Base-by-base conservation (phyloP, 1,284 basidiomycete species). In the Puccinia hordei region DNA sequence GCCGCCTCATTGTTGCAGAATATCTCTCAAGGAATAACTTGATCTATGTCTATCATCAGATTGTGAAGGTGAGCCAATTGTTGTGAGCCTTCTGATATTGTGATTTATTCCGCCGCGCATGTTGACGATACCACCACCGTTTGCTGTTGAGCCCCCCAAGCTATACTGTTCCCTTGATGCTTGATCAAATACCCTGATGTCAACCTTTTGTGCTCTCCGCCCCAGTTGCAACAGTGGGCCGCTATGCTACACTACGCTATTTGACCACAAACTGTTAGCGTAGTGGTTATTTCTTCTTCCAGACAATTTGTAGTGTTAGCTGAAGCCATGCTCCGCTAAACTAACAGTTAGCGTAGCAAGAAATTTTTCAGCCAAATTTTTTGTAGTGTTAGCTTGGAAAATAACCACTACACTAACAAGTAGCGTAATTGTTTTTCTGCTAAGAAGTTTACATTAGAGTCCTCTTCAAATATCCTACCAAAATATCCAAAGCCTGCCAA, bases 1-100 rank as follows among this genome's bases (percentile, higher is more conserved):
- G 73, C 73, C 8, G 33, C 55, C 44, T 74, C 13, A 46, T 74
- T 61, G 57, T 74, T n/a, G n/a, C 73, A 74, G 51, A n/a, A 61
- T 12, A 74, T 72, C 15, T 24, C 19, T 1, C 33, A 0, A 0
- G 38, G 38, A 12, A 46, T 2, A 0, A 15, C 9, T 3, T 68
- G 65, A n/a, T 46, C 24, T 6, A 68, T 44, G 8, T 68, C 65
- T 2, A 35, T 12, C 3, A 68, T 13, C 17, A 68, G 22, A n/a
- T n/a, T n/a, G n/a, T n/a, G n/a, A n/a, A n/a, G n/a, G n/a, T n/a
- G 12, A 51, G 49, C 68, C 0, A 53, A 30, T 30, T 53, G n/a
- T 53, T 71, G 46, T 15, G 68, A 30, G 41, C 46, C n/a, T 46
- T 30, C 53, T 30, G 27, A 71, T 2, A 76, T 2, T 5, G 74